phyloP scores from a whole-genome alignment of 805 yeast species.

The Candida coleopterorum region DNA sequence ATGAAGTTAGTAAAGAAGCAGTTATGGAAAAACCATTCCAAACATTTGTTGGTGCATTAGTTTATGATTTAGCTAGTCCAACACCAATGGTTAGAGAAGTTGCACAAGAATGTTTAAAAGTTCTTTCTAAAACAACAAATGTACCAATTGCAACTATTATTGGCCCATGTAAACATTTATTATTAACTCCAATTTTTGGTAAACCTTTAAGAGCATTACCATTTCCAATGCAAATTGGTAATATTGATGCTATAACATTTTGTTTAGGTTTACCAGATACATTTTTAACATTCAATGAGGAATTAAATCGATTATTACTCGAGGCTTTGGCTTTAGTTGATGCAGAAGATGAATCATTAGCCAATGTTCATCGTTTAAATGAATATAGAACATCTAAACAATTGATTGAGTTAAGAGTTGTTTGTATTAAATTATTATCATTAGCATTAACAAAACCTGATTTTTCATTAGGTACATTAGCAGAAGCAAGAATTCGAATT shows the following conservation, averaged over 20 bases:
- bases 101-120: constrained; percentile 64
- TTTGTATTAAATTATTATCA: constrained; percentile 79
- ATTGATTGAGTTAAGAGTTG: constrained; percentile 79
- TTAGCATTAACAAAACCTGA: constrained; percentile 82
- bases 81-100: constrained; percentile 78
- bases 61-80: constrained; percentile 89
- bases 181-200: constrained; percentile 91
- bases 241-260: constrained; percentile 93
- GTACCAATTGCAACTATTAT: constrained; percentile 72
- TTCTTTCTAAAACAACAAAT: constrained; percentile 64
- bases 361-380: constrained; percentile 77
- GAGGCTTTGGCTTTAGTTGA: constrained; percentile 94
- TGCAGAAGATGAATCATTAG: constrained; percentile 94
- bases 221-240: constrained; percentile 97
- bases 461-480: constrained; percentile 67
- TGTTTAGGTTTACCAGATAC: constrained; percentile 78
- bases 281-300: constrained; percentile 83
- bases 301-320: constrained; percentile 72
- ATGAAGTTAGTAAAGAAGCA: constrained; percentile 53
- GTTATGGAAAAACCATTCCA: constrained; percentile 70
- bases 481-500: constrained; percentile 76
- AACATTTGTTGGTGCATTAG: constrained; percentile 80
- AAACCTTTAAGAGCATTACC: constrained; percentile 96
- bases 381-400: constrained; percentile 90
- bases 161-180: constrained; percentile 74